Evolutionary conservation across 2,329 filamentous ascomycete genomes (phyloP), one percentile per base, ranked within the genome.

Genomic region (Aspergillus arachidicola): DNA sequence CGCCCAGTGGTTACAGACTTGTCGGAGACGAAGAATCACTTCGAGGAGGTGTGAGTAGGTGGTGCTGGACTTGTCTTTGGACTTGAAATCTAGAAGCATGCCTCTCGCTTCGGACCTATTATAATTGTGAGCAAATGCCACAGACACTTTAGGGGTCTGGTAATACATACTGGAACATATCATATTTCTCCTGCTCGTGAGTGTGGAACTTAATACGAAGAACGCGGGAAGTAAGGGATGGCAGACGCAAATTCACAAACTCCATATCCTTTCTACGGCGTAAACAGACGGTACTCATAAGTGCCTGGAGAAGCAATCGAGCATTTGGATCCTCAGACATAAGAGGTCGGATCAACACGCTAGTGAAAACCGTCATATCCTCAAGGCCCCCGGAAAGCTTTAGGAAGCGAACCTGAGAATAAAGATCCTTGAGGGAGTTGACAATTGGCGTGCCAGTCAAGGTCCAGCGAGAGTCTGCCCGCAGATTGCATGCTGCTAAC

Each of bases 1-100:
- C 10, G 90, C 89, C 92, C 92, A 96, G 75, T 96, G 93, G 68
- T 94, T 93, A 78, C 93, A 97, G 75, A 91, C 86, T 78, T 97
- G 93, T 21, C 94, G 87, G 68, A 96, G 86, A 14, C 94, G 89
- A 6, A 97, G 85, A 5, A 97, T 83, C 19, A 93, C 86, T 76
- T 96, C 93, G 12, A 97, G 84, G 1, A 97, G 84, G 70, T 90
- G 86, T 10, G 90, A 88, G 73, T 95, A 96, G 1, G 84, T 84
- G 2, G 86, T 82, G 69, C 83, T 76, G 46, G 79, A 79, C 66
- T 76, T 71, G 70, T 76, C 74, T 69, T 71, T 81, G 67, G 71
- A 76, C 64, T 86, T 85, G 75, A 86, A 91, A 11, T 87, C 82
- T 59, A 86, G 80, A 6, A 94, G 80, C 23, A 88, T 87, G 4